Conservation (phyloP, 306 rosid species). For the Cucumis melo region DNA sequence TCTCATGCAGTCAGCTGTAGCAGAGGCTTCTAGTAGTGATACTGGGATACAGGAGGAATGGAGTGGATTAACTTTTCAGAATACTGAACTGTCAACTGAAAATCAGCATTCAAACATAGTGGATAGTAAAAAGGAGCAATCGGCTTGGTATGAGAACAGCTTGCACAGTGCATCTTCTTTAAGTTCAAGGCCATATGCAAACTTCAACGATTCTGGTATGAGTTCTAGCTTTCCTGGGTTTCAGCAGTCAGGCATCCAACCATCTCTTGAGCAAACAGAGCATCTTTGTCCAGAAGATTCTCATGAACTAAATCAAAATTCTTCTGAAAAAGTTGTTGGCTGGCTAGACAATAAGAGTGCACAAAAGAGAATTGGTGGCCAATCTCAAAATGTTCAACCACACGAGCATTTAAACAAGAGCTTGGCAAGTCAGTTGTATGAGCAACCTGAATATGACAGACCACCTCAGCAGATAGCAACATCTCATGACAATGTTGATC, state of each 20-base stretch:
- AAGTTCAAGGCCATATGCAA: conserved; percentile 23
- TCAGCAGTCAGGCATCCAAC: conserved; percentile 26
- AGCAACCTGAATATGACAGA: conserved; percentile 19
- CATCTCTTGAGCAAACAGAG: conserved; percentile 25
- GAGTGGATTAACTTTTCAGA: conserved; percentile 55
- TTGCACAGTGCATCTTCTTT: conserved; percentile 33
- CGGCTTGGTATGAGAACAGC: conserved; percentile 32
- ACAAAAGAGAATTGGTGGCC: conserved; percentile 13
- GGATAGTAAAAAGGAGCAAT: conserved; percentile 37
- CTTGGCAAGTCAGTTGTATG: conserved; percentile 24
- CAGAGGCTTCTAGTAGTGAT: conserved; percentile 55
- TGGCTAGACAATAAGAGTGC: conserved; percentile 25
- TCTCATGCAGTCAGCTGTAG: conserved; percentile 57
- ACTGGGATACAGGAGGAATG: conserved; percentile 48
- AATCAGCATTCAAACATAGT: conserved; percentile 35
- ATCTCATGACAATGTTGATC: conserved; percentile 12
- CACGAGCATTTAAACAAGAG: conserved; percentile 15
- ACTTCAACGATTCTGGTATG: conserved; percentile 28
- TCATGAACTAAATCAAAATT: conserved; percentile 24
- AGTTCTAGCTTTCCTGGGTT: conserved; percentile 37
- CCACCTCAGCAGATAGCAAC: conserved; percentile 17
- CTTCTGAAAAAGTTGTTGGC: conserved; percentile 14
- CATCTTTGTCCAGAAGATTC: conserved; percentile 21
- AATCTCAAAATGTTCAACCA: conserved; percentile 18
- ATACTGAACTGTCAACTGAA: conserved; percentile 35